phyloP scores from a whole-genome alignment of 202 grass and related monocot genomes.

The Hordeum pubiflorum region DNA sequence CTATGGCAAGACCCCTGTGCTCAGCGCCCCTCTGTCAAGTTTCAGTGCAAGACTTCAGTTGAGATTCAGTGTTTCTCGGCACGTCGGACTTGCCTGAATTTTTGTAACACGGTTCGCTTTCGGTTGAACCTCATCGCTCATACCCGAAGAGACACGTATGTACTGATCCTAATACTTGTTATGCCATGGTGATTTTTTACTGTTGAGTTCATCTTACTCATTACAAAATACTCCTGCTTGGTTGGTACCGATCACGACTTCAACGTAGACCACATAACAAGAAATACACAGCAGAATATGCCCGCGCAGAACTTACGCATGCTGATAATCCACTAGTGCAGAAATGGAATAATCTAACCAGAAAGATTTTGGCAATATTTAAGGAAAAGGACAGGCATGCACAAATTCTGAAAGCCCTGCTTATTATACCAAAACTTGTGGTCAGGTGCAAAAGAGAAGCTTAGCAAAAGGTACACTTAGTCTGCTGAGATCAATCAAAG shows the following conservation, averaged over 20 bases:
- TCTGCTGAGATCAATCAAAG: conserved; percentile 17
- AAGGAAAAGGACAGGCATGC: conserved; percentile 21
- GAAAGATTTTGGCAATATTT: conserved; percentile 20
- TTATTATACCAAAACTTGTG: conserved; percentile 29
- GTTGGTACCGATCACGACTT: background rate
- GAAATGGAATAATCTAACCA: conserved; percentile 23
- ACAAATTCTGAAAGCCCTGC: conserved; percentile 32
- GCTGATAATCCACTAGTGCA: conserved; percentile 22
- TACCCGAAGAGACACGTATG: background rate
- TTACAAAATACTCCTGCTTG: background rate
- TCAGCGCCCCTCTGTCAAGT: background rate
- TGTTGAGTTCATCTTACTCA: background rate
- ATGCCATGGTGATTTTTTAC: background rate
- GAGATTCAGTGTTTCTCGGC: background rate
- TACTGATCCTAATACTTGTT: background rate
- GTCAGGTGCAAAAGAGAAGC: conserved; percentile 30
- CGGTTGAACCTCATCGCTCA: background rate
- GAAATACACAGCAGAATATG: conserved; percentile 17
- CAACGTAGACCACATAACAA: background rate
- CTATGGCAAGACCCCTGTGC: background rate
- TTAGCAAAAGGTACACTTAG: background rate
- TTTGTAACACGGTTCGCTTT: background rate
- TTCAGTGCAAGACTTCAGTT: background rate
- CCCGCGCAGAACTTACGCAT: conserved; percentile 8
- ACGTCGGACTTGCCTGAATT: background rate